Evolutionary conservation across 495 filamentous ascomycete species (phyloP), one percentile per base, ranked within the genome.

Genomic region (Evansstolkia leycettana): DNA sequence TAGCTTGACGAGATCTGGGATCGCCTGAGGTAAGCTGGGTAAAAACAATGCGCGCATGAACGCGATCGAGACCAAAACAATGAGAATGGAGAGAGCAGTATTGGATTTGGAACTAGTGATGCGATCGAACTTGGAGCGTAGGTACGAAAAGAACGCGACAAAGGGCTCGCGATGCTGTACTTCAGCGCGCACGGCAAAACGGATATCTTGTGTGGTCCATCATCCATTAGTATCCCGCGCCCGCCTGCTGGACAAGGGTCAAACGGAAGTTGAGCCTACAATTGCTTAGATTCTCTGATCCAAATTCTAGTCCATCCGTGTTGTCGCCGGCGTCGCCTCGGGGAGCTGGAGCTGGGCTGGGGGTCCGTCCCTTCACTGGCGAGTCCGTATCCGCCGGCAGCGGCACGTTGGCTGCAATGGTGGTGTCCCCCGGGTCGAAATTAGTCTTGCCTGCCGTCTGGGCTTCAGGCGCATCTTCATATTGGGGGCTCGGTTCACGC

Each of bases 1-100:
- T 17, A 92, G 80, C 55, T 92, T 93, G 46, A 93, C 80, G 11
- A 94, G 68, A 55, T 94, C 86, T 3, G 87, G 87, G 1, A 82
- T 81, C 4, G 84, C 75, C 17, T 72, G 73, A 15, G 72, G 70
- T 1, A 65, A 43, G 8, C 75, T 74, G 0, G 84, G 81, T 28
- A 79, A 65, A 24, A 85, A 75, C 27, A 93, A 51, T 14, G 73
- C 64, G 37, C 78, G 75, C 38, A 81, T 58, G 12, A 76, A 57
- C 0, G 69, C 52, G 39, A 82, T 60, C 0, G 75, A 70, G 3
- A 85, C 28, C 5, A 87, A 39, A 4, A 65, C 54, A 33, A 76
- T 47, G 5, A 82, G 31, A 1, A 74, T 45, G 17, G 82, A 60
- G 7, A 82, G 55, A n/a, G 75, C 75, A 2, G 71, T 61, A 64